Base-by-base conservation (phyloP, 2,329 filamentous ascomycete species). In the Sclerotinia borealis region DNA sequence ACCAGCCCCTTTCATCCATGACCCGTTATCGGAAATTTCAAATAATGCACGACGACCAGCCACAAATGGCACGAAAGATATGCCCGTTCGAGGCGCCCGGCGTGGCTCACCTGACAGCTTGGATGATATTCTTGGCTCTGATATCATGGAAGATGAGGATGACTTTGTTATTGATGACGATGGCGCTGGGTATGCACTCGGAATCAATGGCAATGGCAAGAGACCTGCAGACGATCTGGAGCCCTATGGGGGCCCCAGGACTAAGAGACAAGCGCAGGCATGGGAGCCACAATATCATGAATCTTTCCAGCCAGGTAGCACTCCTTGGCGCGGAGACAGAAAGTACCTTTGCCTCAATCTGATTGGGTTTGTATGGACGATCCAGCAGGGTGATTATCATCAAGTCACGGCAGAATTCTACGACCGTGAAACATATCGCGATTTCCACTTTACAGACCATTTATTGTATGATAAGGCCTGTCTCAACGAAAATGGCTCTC, bases 401-500 rank as follows among this genome's bases (percentile, higher is more conserved):
- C 99, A 95, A 1, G 88, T 99, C 13, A 97, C 93, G 0, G 93
- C 98, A 2, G 95, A 98, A 72, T 99, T 99, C 75, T 97, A 98
- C 75, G 96, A 99, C 75, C 89, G 92, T 64, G 92, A 96, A 69
- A 87, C 90, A 64, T 90, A 96, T 74, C 85, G 93, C 54, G 92
- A 98, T 75, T 97, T 97, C 72, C 95, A 98, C 78, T 98, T 99
- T 75, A 98, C 93, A 15, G 95, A 99, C 74, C 93, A 92, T 0
- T 97, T 92, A 74, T 82, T 92, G 4, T 98, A 98, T 76, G 95
- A 99, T 77, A 97, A 96, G 76, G 93, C 95, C 25, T 98, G 93
- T 72, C 80, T 99, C 63, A 87, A 91, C 70, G 90, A 96, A 64
- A 87, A 91, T 63, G 93, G 95, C 19, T 83, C 92, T 0, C 81